These are phyloP conservation scores for Crithidia fasciculata DNA, from an alignment of 208 protist species.

Conservation along the genomic window DNA sequence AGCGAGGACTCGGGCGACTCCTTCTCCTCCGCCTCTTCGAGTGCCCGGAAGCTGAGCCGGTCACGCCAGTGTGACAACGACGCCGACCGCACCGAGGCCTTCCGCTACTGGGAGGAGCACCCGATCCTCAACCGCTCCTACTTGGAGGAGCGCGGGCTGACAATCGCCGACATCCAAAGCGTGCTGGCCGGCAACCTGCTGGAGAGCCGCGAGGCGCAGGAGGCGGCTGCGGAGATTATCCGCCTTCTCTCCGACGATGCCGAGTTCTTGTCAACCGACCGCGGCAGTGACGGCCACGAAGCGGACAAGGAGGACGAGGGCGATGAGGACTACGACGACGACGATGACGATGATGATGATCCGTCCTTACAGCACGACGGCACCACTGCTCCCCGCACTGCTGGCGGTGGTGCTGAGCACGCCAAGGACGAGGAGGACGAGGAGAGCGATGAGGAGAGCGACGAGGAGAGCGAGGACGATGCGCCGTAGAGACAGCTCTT, in stretches of 20 bases:
- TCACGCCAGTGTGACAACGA: conserved; percentile 34
- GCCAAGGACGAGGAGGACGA: conserved; percentile 18
- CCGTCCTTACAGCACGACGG: conserved; percentile 5
- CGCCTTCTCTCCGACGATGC: conserved; percentile 72
- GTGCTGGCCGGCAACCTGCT: conserved; percentile 70
- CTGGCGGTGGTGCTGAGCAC: not conserved
- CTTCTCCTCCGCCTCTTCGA: conserved; percentile 21
- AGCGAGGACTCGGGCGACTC: conserved; percentile 33
- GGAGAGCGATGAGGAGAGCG: conserved; percentile 17
- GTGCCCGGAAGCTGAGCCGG: conserved; percentile 15
- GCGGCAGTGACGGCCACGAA: conserved; percentile 49
- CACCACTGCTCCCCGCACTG: too few relatives aligned
- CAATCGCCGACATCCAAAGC: conserved; percentile 70
- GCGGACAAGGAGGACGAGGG: conserved; percentile 55
- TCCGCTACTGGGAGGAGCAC: conserved; percentile 73
- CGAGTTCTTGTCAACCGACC: conserved; percentile 47
- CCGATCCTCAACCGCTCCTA: conserved; percentile 70
- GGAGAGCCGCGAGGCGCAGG: conserved; percentile 48
- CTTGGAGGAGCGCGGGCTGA: conserved; percentile 69
- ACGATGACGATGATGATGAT: conserved; percentile 4
- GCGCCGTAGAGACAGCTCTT: not conserved
- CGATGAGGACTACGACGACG: conserved; percentile 24
- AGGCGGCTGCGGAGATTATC: conserved; percentile 81
- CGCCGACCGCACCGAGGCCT: conserved; percentile 37
- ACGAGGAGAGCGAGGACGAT: conserved; percentile 8